Conservation (phyloP, 2,329 filamentous ascomycete genomes). For the Sarocladium oryzae region DNA sequence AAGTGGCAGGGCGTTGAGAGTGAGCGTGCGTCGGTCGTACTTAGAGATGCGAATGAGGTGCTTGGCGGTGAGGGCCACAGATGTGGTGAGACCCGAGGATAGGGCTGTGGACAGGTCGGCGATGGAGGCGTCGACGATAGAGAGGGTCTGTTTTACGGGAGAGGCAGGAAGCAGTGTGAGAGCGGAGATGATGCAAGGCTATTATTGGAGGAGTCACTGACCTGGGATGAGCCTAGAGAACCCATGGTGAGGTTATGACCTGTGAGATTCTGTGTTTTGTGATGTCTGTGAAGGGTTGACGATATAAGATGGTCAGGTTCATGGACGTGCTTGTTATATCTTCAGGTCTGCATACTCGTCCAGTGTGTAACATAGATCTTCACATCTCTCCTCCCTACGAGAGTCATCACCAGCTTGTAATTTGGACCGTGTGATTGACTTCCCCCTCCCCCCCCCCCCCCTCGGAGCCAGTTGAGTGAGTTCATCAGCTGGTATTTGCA, state of each 20-base stretch:
- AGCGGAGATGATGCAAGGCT: background rate
- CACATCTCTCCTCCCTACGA: too few species aligned
- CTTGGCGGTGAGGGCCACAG: conserved; percentile 21
- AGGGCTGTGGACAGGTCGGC: conserved; percentile 18
- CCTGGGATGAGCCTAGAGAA: background rate
- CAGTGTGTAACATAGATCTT: too few species aligned
- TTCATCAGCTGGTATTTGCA: background rate
- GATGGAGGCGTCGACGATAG: conserved; percentile 20
- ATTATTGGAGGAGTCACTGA: background rate
- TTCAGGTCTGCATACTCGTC: too few species aligned
- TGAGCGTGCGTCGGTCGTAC: conserved; percentile 18
- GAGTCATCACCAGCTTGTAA: too few species aligned
- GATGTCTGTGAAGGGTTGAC: background rate
- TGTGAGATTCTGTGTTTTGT: background rate
- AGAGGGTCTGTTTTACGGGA: background rate
- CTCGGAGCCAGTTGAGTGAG: background rate
- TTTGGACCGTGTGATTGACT: too few species aligned
- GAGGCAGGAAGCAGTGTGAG: background rate
- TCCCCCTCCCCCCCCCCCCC: too few species aligned
- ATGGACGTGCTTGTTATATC: too few species aligned
- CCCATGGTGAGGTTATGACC: background rate
- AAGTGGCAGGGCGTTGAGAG: conserved; percentile 21
- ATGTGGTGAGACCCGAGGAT: conserved; percentile 12
- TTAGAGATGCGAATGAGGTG: conserved; percentile 20
- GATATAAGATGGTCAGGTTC: too few species aligned